These are phyloP conservation scores for Lactifluus subvellereus DNA, from an alignment of 768 basidiomycete species.

Conservation along the genomic window DNA sequence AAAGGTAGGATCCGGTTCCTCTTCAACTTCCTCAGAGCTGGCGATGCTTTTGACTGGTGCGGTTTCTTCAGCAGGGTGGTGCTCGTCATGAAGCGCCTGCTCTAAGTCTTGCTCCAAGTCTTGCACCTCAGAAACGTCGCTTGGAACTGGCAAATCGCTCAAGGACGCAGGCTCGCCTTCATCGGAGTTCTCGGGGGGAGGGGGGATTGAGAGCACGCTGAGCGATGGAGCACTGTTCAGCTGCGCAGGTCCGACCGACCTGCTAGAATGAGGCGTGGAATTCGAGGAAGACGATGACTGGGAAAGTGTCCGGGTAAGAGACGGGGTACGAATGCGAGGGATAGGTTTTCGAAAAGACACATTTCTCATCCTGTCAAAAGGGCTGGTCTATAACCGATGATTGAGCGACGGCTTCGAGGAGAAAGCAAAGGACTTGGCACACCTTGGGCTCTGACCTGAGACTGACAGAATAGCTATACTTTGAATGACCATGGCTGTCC, in stretches of 20 bases:
- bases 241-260: constrained; percentile 12
- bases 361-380: constrained; percentile 58
- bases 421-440: neutral
- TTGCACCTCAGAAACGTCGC: constrained; percentile 8
- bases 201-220: constrained; percentile 18
- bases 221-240: constrained; percentile 8
- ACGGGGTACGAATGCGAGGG: constrained; percentile 55
- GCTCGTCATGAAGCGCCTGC: constrained; percentile 5
- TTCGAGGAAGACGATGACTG: constrained; percentile 54
- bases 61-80: neutral
- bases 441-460: constrained; percentile 60
- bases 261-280: constrained; percentile 45
- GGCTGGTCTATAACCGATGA: constrained; percentile 45
- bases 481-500: constrained; percentile 33
- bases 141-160: constrained; percentile 11
- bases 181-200: constrained; percentile 19
- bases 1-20: constrained; percentile 56
- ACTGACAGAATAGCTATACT: constrained; percentile 54
- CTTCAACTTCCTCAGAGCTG: neutral
- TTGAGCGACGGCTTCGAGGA: neutral
- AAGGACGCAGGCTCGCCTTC: constrained; percentile 9
- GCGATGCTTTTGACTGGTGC: neutral
- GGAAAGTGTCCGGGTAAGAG: constrained; percentile 57
- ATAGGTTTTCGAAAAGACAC: constrained; percentile 51
- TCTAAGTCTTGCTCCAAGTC: constrained; percentile 16